Percentiles rank a stretch among this genome's conserved stretches.
Evolutionary conservation across 768 basidiomycete species (phyloP).

Genomic region (Mycena floridula): DNA sequence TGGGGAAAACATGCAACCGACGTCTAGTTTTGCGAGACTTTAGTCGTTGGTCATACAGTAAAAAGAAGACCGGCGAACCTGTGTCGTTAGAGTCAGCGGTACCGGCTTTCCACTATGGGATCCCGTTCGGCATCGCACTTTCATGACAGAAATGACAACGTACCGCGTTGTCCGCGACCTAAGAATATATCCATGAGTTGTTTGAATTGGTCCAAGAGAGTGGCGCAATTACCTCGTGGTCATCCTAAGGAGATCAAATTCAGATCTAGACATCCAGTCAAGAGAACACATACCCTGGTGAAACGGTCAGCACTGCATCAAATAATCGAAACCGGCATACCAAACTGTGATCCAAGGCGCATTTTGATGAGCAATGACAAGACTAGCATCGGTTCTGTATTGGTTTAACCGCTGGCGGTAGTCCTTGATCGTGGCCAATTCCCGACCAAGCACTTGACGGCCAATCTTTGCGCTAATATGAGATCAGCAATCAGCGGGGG

Average conservation of each 20-base stretch:
- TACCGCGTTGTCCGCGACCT: constrained; percentile 52
- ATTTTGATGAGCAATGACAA: constrained; percentile 40
- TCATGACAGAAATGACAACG: too few species aligned
- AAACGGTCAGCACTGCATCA: background rate
- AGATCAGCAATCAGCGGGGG: background rate
- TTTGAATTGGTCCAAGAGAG: background rate
- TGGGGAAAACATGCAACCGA: constrained; percentile 44
- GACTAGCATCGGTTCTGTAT: constrained; percentile 46
- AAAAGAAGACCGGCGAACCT: too few species aligned
- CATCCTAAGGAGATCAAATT: constrained; percentile 27
- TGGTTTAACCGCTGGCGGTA: constrained; percentile 46
- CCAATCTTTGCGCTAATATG: constrained; percentile 36
- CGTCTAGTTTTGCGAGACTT: too few species aligned
- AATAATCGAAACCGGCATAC: constrained; percentile 19
- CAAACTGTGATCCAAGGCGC: constrained; percentile 55
- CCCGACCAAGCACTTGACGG: constrained; percentile 43
- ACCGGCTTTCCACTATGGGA: constrained; percentile 54
- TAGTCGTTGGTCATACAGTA: too few species aligned
- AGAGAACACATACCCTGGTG: background rate
- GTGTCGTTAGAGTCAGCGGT: constrained; percentile 52
- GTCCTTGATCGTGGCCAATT: constrained; percentile 50
- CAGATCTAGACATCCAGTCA: background rate
- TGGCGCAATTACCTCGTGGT: constrained; percentile 42
- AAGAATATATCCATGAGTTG: background rate
- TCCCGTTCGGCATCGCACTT: too few species aligned